A percentile compares a stretch with the other conserved stretches of the same genome.
These are phyloP conservation scores for Termitomyces sp. DNA, from an alignment of 768 basidiomycete species.

Conservation along the genomic window DNA sequence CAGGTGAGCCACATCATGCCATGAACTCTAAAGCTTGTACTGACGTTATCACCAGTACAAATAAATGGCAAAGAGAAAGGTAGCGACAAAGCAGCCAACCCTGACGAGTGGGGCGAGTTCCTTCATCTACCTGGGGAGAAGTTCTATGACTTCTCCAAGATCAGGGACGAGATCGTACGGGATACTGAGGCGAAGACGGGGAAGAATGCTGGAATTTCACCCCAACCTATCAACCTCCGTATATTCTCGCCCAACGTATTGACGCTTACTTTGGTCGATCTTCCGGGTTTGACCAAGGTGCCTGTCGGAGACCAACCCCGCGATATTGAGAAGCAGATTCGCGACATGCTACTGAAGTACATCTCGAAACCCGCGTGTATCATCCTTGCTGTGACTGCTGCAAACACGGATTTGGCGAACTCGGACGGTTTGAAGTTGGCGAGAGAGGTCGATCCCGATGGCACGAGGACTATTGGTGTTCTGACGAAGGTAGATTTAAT, in stretches of 20 bases:
- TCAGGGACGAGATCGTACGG: constrained; percentile 91
- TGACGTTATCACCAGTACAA: constrained; percentile 30
- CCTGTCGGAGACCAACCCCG: constrained; percentile 95
- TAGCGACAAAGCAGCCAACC: constrained; percentile 75
- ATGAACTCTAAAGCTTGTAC: constrained; percentile 1
- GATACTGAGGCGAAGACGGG: constrained; percentile 99
- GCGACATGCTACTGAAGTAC: constrained; percentile 94
- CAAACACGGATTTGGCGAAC: constrained; percentile 97
- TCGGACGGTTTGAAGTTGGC: constrained; percentile 97
- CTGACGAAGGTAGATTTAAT: constrained; percentile 98
- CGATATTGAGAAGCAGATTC: constrained; percentile 97
- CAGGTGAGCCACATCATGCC: constrained; percentile 30
- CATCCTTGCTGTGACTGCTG: constrained; percentile 92
- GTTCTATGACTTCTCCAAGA: constrained; percentile 97
- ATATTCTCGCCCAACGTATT: constrained; percentile 97
- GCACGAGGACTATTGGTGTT: constrained; percentile 95
- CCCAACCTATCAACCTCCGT: constrained; percentile 94
- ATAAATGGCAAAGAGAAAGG: constrained; percentile 46
- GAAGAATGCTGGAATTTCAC: constrained; percentile 97
- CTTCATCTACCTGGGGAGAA: constrained; percentile 95
- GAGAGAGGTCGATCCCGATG: constrained; percentile 95
- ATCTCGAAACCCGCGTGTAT: constrained; percentile 96
- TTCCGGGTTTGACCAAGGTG: constrained; percentile 94
- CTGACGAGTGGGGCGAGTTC: constrained; percentile 99
- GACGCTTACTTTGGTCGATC: constrained; percentile 94